Base-by-base conservation (phyloP, 1,284 basidiomycete species). In the Veloboletus limbatus region DNA sequence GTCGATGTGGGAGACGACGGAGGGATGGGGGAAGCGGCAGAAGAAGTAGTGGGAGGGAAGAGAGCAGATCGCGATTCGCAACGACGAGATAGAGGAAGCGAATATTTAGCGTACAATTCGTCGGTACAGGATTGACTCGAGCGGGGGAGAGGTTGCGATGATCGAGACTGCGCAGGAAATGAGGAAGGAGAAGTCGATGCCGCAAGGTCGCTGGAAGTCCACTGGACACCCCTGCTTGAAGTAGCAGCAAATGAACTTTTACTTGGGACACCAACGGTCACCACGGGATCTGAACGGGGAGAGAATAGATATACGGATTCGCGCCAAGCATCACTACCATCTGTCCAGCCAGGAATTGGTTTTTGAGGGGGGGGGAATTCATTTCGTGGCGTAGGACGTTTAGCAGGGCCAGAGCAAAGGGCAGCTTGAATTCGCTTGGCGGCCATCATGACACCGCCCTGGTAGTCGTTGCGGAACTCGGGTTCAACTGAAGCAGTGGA, bases 401-500 rank as follows among this genome's bases (percentile, higher is more conserved):
- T 72, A 10, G 56, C 43, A 21, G 76, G 71, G 38, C 70, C 67
- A 0, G 72, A 59, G 47, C 70, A 72, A 25, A 82, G 67, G 8
- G 73, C 73, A 14, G 70, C 71, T 36, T 74, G 69, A 60, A 84
- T 77, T 45, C 77, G 76, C 44, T 66, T 72, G n/a, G 74, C 74
- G 18, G 79, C 80, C 75, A 84, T 82, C 75, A 87, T 85, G 62
- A 83, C 70, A 31, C 84, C 84, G 28, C 72, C 72, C 48, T 71
- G 71, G 58, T 75, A 79, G 31, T 77, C 69, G 31, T 67, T 63
- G 52, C 65, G 55, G 45, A 61, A 59, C 25, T 66, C 65, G 34
- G 54, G 49, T 8, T 51, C 47, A 8, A 51, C 16, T n/a, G 50
- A 18, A 27, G 52, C 38, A 8, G 55, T 45, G 32, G 54, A 56